These are phyloP conservation scores for Annona cherimola DNA, from an alignment of 164 flowering plant genomes.

Conservation along the genomic window DNA sequence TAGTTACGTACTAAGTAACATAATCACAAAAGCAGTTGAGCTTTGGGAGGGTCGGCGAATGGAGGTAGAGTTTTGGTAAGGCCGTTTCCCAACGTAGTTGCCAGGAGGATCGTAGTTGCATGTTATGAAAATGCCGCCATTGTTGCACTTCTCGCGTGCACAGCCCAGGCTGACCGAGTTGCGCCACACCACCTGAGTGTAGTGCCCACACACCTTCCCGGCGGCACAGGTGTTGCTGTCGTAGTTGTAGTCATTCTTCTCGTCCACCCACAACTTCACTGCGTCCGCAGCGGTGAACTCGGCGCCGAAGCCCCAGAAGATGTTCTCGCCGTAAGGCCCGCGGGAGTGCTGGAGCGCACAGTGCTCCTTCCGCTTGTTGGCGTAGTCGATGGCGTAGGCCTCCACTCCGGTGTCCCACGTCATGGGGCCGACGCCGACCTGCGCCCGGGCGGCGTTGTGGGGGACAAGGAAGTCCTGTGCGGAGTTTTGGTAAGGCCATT, in stretches of 20 bases:
- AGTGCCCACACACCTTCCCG: conserved; percentile 34
- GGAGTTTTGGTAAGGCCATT: conserved; percentile 31
- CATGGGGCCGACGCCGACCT: conserved; percentile 7
- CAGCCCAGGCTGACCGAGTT: conserved; percentile 30
- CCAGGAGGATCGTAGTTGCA: conserved; percentile 45
- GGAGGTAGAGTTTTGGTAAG: no score
- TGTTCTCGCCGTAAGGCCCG: conserved; percentile 24
- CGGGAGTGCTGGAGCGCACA: conserved; percentile 18
- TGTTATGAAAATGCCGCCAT: conserved; percentile 20
- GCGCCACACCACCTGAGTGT: conserved; percentile 21
- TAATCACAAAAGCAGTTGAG: no score
- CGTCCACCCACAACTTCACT: conserved; percentile 18
- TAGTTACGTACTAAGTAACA: no score
- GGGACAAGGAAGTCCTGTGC: conserved; percentile 30
- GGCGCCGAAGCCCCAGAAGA: conserved; percentile 5
- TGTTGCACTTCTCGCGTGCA: conserved; percentile 29
- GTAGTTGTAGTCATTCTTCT: conserved; percentile 17
- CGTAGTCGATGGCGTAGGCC: conserved; percentile 20
- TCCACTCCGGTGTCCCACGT: conserved; percentile 22
- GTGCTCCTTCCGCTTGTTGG: conserved; percentile 12
- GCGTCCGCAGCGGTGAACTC: conserved; percentile 10
- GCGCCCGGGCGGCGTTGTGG: conserved; percentile 33
- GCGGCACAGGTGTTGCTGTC: conserved; percentile 14
- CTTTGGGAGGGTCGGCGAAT: no score
- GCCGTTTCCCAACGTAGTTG: conserved; percentile 21